These are phyloP conservation scores for Hymenoscyphus repandus DNA, from an alignment of 2,329 filamentous ascomycete species.

Conservation along the genomic window DNA sequence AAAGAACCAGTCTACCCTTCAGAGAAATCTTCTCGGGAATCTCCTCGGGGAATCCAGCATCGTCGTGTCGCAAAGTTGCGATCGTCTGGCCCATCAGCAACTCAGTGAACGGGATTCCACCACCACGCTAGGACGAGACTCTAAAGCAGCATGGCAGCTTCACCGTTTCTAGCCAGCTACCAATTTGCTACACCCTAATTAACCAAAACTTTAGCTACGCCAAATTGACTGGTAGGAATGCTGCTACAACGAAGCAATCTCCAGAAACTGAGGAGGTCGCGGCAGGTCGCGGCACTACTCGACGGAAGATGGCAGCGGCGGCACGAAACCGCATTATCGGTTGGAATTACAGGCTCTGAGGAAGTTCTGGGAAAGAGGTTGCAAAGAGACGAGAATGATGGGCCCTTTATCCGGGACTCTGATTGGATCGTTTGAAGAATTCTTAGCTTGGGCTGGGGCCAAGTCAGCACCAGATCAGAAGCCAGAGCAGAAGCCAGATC, in stretches of 20 bases:
- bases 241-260: too few species aligned
- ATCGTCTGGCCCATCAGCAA: background rate
- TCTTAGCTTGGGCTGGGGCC: background rate
- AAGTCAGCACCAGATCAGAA: too few species aligned
- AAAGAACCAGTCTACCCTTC: background rate
- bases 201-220: background rate
- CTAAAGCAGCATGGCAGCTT: constrained; percentile 21
- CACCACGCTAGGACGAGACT: background rate
- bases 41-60: background rate
- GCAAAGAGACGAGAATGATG: background rate
- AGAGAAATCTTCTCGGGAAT: background rate
- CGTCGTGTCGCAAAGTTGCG: constrained; percentile 9
- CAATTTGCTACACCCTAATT: background rate
- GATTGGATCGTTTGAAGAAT: background rate
- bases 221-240: too few species aligned
- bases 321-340: too few species aligned
- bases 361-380: too few species aligned
- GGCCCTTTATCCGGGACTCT: background rate
- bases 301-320: too few species aligned
- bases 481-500: too few species aligned
- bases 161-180: constrained; percentile 13
- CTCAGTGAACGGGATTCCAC: background rate
- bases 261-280: too few species aligned
- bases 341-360: too few species aligned
- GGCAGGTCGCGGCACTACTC: too few species aligned